phyloP scores from a whole-genome alignment of 306 rosid species.

The Rosa multiflora region DNA sequence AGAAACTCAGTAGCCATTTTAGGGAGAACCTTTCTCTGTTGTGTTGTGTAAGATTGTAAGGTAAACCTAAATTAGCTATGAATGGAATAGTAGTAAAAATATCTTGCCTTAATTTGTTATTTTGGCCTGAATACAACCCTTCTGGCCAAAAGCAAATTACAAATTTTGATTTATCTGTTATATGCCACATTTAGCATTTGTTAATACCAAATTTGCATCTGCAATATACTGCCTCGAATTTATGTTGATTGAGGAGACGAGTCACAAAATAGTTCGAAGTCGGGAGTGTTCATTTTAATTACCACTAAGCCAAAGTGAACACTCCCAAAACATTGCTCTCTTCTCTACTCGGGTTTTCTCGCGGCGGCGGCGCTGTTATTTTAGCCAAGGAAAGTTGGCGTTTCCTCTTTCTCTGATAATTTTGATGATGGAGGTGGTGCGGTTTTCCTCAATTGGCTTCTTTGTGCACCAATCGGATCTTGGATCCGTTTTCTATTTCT shows the following conservation, averaged over 20 bases:
- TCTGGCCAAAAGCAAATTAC: neutral
- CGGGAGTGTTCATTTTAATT: too few species aligned
- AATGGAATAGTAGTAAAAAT: constrained; percentile 12
- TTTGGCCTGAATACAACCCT: constrained; percentile 4
- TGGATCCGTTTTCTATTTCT: too few species aligned
- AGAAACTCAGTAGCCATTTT: constrained; percentile 55
- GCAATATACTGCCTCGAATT: neutral
- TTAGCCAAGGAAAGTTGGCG: too few species aligned
- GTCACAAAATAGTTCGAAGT: neutral
- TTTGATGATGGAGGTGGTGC: too few species aligned
- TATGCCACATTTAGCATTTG: neutral
- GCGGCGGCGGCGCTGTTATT: too few species aligned
- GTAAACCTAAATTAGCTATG: constrained; percentile 14
- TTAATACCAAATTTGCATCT: neutral
- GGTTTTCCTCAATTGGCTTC: too few species aligned
- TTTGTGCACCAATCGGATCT: too few species aligned
- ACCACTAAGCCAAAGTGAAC: too few species aligned
- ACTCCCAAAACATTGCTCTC: too few species aligned
- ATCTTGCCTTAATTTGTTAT: neutral
- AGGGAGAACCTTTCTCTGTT: constrained; percentile 34
- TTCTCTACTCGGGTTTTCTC: too few species aligned
- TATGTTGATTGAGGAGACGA: neutral
- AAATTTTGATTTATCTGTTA: neutral
- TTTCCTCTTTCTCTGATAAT: too few species aligned
- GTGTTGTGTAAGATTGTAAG: constrained; percentile 17